phyloP scores from a whole-genome alignment of 2,329 filamentous ascomycete genomes.

The Penicillium corylophilum region DNA sequence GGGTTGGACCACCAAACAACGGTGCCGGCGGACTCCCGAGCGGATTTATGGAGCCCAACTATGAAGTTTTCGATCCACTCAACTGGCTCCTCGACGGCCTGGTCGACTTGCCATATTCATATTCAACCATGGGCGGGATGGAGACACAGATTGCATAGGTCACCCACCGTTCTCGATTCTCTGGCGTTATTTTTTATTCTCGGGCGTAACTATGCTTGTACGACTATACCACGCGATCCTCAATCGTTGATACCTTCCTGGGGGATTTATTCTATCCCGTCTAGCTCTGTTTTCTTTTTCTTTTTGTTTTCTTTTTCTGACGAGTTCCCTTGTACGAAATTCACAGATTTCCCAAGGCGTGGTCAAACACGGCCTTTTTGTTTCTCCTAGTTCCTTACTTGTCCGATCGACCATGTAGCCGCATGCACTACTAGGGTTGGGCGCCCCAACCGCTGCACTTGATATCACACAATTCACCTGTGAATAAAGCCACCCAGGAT shows the following conservation, averaged over 20 bases:
- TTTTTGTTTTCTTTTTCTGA: not conserved
- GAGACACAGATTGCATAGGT: constrained; percentile 42
- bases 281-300: not conserved
- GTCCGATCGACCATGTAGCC: not conserved
- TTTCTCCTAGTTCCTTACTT: constrained; percentile 2
- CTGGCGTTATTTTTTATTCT: constrained; percentile 3
- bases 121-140: constrained; percentile 54
- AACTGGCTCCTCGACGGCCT: constrained; percentile 92
- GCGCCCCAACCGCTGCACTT: constrained; percentile 1
- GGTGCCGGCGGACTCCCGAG: constrained; percentile 33
- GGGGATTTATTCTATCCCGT: not conserved
- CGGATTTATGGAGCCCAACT: constrained; percentile 66
- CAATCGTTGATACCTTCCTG: constrained; percentile 20
- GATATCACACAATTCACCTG: constrained; percentile 9
- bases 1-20: constrained; percentile 26
- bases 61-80: constrained; percentile 88
- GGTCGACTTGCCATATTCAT: constrained; percentile 73
- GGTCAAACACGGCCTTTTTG: not conserved
- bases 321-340: constrained; percentile 4
- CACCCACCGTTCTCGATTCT: not conserved
- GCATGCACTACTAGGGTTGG: constrained; percentile 8
- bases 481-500: not conserved
- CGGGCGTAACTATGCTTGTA: constrained; percentile 22
- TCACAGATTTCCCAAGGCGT: not conserved
- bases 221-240: constrained; percentile 24